Evolutionary conservation across 768 basidiomycete species (phyloP).

Genomic region (Russula lepida): DNA sequence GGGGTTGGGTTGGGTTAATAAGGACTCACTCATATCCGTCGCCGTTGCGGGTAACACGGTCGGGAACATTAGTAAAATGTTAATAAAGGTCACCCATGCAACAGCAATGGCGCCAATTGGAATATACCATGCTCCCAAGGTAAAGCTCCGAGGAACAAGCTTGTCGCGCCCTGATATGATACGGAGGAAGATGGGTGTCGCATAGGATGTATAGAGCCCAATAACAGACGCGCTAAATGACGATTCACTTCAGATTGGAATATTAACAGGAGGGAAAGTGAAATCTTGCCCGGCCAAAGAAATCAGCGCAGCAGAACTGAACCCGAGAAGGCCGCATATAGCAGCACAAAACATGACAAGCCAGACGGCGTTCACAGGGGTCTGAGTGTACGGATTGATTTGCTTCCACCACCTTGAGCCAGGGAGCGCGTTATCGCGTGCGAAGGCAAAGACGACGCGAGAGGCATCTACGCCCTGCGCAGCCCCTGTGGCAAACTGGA

Average conservation of each 20-base stretch:
- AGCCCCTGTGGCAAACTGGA: constrained; percentile 61
- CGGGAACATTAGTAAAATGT: constrained; percentile 47
- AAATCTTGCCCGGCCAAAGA: constrained; percentile 56
- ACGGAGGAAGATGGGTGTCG: constrained; percentile 58
- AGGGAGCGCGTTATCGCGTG: constrained; percentile 64
- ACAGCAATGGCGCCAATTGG: constrained; percentile 55
- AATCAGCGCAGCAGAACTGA: constrained; percentile 51
- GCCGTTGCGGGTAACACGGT: neutral
- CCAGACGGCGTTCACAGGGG: constrained; percentile 72
- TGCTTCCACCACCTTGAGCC: constrained; percentile 64
- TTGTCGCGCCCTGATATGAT: constrained; percentile 58
- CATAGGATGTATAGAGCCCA: constrained; percentile 61
- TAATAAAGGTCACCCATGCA: constrained; percentile 57
- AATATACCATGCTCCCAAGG: constrained; percentile 50
- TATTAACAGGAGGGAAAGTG: neutral
- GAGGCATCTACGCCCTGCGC: constrained; percentile 71
- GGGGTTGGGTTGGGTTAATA: neutral
- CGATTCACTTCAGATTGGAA: neutral
- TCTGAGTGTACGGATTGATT: constrained; percentile 50
- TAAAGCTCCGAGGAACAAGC: constrained; percentile 51
- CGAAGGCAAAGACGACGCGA: constrained; percentile 68
- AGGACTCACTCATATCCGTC: constrained; percentile 18
- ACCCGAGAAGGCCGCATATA: constrained; percentile 56
- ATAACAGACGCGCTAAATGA: constrained; percentile 63
- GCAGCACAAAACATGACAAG: constrained; percentile 51